Evolutionary conservation across 768 basidiomycete genomes (phyloP).

Genomic region (Wakefieldia striispora): DNA sequence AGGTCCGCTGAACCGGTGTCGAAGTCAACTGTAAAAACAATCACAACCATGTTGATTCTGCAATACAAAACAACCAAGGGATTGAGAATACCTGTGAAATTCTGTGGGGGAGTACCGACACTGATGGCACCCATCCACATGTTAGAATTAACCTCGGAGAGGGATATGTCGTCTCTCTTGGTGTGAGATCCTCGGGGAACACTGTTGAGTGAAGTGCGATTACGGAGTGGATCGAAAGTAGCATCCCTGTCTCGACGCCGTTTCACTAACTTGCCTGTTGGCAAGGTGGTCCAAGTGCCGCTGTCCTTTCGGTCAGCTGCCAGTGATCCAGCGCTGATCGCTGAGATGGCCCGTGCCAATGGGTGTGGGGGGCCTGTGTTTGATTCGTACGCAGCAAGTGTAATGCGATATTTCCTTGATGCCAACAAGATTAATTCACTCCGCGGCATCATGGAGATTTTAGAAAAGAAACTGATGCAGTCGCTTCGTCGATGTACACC

Average conservation of each 20-base stretch:
- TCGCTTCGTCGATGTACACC: neutral
- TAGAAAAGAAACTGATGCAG: neutral
- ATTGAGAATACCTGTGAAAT: conserved; percentile 37
- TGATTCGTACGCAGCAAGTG: conserved; percentile 42
- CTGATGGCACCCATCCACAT: conserved; percentile 47
- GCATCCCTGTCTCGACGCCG: conserved; percentile 3
- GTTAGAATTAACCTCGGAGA: conserved; percentile 36
- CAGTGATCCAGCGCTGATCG: neutral
- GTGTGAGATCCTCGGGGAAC: conserved; percentile 3
- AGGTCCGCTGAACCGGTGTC: conserved; percentile 55
- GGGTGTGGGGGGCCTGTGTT: conserved; percentile 46
- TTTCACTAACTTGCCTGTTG: conserved; percentile 5
- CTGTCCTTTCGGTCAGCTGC: neutral
- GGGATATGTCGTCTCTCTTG: conserved; percentile 31
- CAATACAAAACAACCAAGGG: neutral
- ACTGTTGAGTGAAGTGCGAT: neutral
- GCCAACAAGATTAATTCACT: neutral
- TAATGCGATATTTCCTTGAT: conserved; percentile 43
- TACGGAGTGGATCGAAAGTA: neutral
- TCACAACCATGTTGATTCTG: neutral
- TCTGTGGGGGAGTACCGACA: conserved; percentile 46
- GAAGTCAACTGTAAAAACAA: conserved; percentile 42
- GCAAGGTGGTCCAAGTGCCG: neutral
- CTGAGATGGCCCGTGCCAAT: conserved; percentile 13
- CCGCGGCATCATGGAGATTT: neutral